Percentiles rank a stretch among this genome's conserved stretches.
Conservation (phyloP, 805 yeast genomes). For the Metschnikowia noctiluminum region DNA sequence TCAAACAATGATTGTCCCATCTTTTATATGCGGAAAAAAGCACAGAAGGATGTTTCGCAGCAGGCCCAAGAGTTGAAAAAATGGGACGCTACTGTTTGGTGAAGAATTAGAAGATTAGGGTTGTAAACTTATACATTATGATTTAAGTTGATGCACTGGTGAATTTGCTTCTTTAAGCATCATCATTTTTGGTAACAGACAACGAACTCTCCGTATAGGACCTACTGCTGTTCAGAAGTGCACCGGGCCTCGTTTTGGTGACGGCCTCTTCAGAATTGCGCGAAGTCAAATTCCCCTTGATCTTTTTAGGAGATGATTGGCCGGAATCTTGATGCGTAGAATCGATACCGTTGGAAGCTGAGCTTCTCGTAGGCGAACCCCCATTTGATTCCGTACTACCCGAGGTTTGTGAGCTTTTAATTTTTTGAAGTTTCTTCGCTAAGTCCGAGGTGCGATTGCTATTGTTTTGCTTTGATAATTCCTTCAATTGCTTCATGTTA, state of each 20-base stretch:
- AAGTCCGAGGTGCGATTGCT: slow-evolving; percentile 44
- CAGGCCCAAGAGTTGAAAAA: slow-evolving; percentile 57
- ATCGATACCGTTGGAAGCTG: slow-evolving; percentile 1
- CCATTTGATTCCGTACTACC: slow-evolving; percentile 4
- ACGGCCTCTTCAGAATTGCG: slow-evolving; percentile 29
- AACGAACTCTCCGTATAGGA: slow-evolving; percentile 36
- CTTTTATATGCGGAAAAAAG: slow-evolving; percentile 91
- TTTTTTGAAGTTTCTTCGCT: slow-evolving; percentile 42
- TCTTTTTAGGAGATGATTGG: slow-evolving; percentile 6
- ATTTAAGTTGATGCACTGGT: neutral
- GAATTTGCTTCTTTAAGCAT: neutral
- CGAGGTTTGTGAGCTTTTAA: slow-evolving; percentile 20
- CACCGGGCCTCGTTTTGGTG: slow-evolving; percentile 27
- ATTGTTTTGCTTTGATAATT: slow-evolving; percentile 47
- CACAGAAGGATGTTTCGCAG: slow-evolving; percentile 64
- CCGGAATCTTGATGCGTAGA: slow-evolving; percentile 1
- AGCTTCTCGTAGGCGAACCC: slow-evolving; percentile 5
- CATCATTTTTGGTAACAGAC: slow-evolving; percentile 7
- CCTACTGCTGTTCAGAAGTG: slow-evolving; percentile 26
- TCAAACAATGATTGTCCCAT: slow-evolving; percentile 96
- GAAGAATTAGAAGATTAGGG: neutral
- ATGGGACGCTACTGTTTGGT: slow-evolving; percentile 65
- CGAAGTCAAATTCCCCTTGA: slow-evolving; percentile 10
- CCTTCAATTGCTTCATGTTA: slow-evolving; percentile 59
- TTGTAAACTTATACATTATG: neutral